Conservation (phyloP, 139 green algal genomes). For the Parachlorella kessleri region DNA sequence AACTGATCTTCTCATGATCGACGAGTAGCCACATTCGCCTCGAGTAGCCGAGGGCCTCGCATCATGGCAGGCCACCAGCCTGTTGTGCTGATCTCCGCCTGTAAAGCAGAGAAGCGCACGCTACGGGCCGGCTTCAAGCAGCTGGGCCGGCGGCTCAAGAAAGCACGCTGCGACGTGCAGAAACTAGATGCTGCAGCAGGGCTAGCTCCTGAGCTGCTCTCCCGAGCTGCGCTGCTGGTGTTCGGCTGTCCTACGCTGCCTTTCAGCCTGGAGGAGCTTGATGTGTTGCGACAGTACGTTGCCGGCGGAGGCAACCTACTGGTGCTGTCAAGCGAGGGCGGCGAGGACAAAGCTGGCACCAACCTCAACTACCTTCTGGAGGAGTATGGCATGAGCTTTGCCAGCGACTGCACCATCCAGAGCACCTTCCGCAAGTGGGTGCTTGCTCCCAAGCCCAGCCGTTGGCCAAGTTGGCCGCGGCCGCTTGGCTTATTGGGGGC, state of each 20-base stretch:
- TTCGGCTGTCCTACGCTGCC: constrained; percentile 73
- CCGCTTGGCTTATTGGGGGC: no score
- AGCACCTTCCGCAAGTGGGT: constrained; percentile 10
- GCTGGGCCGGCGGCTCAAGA: constrained; percentile 65
- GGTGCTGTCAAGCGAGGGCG: constrained; percentile 59
- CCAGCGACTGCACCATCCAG: constrained; percentile 72
- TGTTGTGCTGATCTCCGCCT: constrained; percentile 47
- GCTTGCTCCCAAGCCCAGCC: no score
- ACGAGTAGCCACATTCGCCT: no score
- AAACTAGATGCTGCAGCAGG: constrained; percentile 18
- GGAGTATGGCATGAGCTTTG: constrained; percentile 76
- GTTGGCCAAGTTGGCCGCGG: no score
- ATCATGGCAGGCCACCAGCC: not conserved
- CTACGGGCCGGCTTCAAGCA: constrained; percentile 71
- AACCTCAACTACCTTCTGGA: constrained; percentile 88
- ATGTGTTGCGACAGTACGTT: constrained; percentile 67
- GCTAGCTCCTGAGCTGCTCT: constrained; percentile 26
- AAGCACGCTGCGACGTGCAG: constrained; percentile 39
- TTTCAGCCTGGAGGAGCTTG: constrained; percentile 65
- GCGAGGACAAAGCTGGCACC: constrained; percentile 58
- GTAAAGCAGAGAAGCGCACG: constrained; percentile 70
- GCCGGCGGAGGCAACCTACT: constrained; percentile 68
- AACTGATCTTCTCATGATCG: no score
- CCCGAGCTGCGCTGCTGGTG: constrained; percentile 61
- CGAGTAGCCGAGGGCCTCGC: no score